phyloP scores from a whole-genome alignment of 306 rosid species.

The Rubus idaeus region DNA sequence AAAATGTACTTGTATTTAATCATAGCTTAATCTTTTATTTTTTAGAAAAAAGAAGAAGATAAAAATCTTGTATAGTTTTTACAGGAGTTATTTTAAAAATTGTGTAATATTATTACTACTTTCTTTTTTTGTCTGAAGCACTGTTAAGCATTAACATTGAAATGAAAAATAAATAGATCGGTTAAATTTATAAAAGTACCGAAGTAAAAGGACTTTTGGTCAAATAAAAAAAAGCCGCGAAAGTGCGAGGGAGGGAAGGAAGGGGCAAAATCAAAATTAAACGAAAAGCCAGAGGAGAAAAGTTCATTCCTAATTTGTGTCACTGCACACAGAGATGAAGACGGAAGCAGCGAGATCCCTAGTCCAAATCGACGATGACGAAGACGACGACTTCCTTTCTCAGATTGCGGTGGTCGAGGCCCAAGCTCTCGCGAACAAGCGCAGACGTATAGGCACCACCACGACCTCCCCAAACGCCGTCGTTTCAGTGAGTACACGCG shows the following conservation, averaged over 20 bases:
- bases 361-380: constrained; percentile 32
- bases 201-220: not conserved
- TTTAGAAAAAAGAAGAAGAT: no score
- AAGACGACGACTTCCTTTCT: constrained; percentile 46
- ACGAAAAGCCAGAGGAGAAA: not conserved
- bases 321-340: constrained; percentile 18
- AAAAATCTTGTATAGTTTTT: no score
- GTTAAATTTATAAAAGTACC: not conserved
- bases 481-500: not conserved
- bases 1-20: no score
- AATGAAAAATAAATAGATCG: not conserved
- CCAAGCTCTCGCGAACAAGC: constrained; percentile 39
- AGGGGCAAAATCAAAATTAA: not conserved
- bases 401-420: constrained; percentile 46
- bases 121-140: no score
- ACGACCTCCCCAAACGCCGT: constrained; percentile 4
- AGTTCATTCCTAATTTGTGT: not conserved
- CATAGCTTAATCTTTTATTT: no score
- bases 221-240: not conserved
- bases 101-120: no score
- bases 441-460: constrained; percentile 34
- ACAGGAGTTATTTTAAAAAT: no score
- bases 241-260: not conserved
- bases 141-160: no score
- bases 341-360: constrained; percentile 13